phyloP scores from a whole-genome alignment of 108 stramenopile genomes.

The Nitzschia putrida region DNA sequence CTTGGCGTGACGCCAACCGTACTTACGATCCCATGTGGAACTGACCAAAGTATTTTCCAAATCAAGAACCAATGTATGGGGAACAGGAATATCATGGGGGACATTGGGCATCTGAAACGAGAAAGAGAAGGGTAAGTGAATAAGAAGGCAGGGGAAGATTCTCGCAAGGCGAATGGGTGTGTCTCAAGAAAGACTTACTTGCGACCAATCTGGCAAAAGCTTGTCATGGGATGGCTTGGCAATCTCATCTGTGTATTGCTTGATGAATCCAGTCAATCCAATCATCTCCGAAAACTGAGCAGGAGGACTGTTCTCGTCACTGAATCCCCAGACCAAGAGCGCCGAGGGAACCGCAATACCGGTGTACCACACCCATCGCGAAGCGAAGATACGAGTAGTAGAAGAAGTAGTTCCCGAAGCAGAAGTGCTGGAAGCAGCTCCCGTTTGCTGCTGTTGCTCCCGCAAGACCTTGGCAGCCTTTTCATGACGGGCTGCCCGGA shows the following conservation, averaged over 20 bases:
- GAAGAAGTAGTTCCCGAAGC: neutral
- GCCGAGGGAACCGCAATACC: constrained; percentile 69
- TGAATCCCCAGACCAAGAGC: constrained; percentile 73
- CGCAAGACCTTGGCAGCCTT: constrained; percentile 52
- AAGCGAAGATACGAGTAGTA: constrained; percentile 16
- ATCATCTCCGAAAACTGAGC: constrained; percentile 64
- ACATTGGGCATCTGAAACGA: constrained; percentile 79
- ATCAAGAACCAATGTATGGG: constrained; percentile 93
- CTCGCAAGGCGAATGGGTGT: neutral
- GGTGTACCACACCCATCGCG: constrained; percentile 59
- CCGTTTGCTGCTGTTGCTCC: constrained; percentile 35
- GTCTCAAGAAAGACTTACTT: constrained; percentile 48
- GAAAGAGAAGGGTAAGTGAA: neutral
- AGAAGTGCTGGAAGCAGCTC: constrained; percentile 24
- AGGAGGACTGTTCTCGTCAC: constrained; percentile 75
- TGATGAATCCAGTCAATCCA: constrained; percentile 65
- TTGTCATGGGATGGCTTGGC: constrained; percentile 86
- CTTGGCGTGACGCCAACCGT: constrained; percentile 96
- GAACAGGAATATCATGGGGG: constrained; percentile 87
- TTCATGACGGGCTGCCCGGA: constrained; percentile 73
- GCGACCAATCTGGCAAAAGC: constrained; percentile 92
- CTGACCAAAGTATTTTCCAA: constrained; percentile 93
- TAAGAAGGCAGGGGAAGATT: neutral
- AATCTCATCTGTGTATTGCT: constrained; percentile 57
- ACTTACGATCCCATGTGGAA: constrained; percentile 89